Evolutionary conservation across 805 yeast genomes (phyloP).

Genomic region (Saccharomycopsis malanga): DNA sequence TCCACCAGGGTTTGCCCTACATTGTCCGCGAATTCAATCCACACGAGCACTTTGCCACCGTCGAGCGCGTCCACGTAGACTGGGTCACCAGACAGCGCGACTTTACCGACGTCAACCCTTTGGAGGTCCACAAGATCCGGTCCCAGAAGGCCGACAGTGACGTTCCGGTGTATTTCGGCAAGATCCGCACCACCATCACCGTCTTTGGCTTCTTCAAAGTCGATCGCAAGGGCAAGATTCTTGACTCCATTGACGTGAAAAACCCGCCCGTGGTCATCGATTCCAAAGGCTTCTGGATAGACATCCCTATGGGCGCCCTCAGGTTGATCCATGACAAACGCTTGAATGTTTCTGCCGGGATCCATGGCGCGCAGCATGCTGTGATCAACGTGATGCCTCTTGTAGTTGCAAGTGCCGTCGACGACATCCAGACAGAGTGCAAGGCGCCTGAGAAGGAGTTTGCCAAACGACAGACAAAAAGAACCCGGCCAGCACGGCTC

Average conservation of each 20-base stretch:
- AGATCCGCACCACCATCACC: constrained; percentile 57
- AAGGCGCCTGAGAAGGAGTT: constrained; percentile 97
- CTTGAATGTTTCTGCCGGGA: constrained; percentile 76
- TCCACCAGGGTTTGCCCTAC: constrained; percentile 91
- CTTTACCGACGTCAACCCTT: constrained; percentile 87
- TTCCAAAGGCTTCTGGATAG: constrained; percentile 89
- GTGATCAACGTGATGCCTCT: constrained; percentile 72
- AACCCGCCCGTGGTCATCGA: constrained; percentile 69
- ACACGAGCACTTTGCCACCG: constrained; percentile 75
- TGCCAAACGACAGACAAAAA: constrained; percentile 59
- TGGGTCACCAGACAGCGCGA: constrained; percentile 93
- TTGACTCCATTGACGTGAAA: constrained; percentile 89
- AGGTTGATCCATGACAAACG: constrained; percentile 49
- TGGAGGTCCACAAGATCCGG: constrained; percentile 57
- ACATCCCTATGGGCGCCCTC: constrained; percentile 63
- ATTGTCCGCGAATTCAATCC: constrained; percentile 77
- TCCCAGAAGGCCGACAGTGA: constrained; percentile 38
- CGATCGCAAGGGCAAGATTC: constrained; percentile 65
- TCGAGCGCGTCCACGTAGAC: constrained; percentile 82
- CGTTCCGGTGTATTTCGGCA: constrained; percentile 70
- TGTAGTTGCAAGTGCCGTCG: constrained; percentile 62
- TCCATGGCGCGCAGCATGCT: constrained; percentile 96
- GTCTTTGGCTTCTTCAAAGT: constrained; percentile 94
- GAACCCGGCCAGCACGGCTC: constrained; percentile 82
- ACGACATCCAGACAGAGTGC: constrained; percentile 87